Base-by-base conservation (phyloP, 345 rosid species). In the sweet orange (Citrus sinensis) region DNA sequence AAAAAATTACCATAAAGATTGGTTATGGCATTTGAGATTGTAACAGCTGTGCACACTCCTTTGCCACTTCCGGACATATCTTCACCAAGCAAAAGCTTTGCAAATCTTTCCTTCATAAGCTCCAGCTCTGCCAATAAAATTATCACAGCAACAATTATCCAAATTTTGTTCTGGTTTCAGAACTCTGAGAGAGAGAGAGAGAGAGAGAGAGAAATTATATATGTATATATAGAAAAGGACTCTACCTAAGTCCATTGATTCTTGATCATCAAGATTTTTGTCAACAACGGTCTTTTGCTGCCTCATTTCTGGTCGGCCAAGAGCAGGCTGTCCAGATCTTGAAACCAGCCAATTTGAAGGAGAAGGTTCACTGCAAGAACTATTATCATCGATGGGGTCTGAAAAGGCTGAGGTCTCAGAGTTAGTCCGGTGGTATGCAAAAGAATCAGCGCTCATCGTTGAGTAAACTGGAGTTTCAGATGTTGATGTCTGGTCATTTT, bases 1-100 rank as follows among this genome's bases (percentile, higher is more conserved):
- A 51, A 30, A 46, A 37, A 64, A 64, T 64, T 91, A 95, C 99
- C 99, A 65, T 93, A 95, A 62, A 95, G 97, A 87, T 95, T 95
- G 67, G 99, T 93, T 32, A 95, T 88, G 81, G 99, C 80, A 80
- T 95, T 95, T 54, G 98, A 95, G 89, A 95, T 93, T 29, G 99
- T 87, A 19, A 89, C 86, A 2, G 99, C 96, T 11, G 99, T 91
- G 81, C 92, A 91, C 73, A 92, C 99, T 65, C 99, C 98, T 92
- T 92, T 91, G 20, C 99, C 99, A 75, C 93, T 80, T 69, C 98
- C 98, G 34, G 99, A 95, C 99, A 95, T 95, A 84, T 95, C 99
- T 85, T 95, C 98, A 25, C 99, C 99, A 2, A 93, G 90, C 83
- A 95, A 79, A 78, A 95, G 92, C 87, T 95, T 95, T 37, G 97